Evolutionary conservation across 1,139 yeast species (phyloP), one percentile per base, ranked within the genome.

Genomic region (Taphrina confusa): DNA sequence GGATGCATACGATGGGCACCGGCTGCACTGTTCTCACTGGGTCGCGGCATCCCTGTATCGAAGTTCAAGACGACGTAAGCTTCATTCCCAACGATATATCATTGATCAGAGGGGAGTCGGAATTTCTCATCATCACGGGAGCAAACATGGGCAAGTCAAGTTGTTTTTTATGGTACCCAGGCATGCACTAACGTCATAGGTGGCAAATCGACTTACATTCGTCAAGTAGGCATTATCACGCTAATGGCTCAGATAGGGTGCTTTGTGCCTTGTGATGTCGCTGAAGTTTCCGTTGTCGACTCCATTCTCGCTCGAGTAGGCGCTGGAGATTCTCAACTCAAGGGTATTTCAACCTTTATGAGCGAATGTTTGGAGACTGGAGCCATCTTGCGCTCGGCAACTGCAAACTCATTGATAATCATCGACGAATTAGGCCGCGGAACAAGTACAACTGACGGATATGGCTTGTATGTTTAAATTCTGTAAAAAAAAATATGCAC

Each of bases 361-460:
- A 90, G 95, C 40, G 98, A 92, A 71, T 92, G 92, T 97, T 78
- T 92, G 64, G 98, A 92, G 70, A 92, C 96, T 33, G 89, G 97
- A 0, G 85, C 95, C 0, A 92, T 92, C 66, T 78, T 92, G 66
- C 87, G 90, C 63, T 83, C 91, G 27, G 96, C 97, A 0, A 84
- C 95, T 0, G 74, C 77, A 27, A 88, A 90, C 66, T 88, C 96
- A 1, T 77, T 92, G 64, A 89, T 92, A 60, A 87, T 92, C 51
- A 89, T 94, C 64, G 98, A 92, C 73, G 98, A 92, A 72, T 77
- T 92, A 63, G 98, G 98, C 5, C 80, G 98, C 69, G 98, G 98
- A 33, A 92, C 98, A 0, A 85, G 95, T 44, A 92, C 98, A 0
- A 92, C 91, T 71, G 98, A 92, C 73, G 98, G 98, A 0, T 92